These are phyloP conservation scores for Brassica balearica DNA, from an alignment of 441 rosid species.

Conservation along the genomic window DNA sequence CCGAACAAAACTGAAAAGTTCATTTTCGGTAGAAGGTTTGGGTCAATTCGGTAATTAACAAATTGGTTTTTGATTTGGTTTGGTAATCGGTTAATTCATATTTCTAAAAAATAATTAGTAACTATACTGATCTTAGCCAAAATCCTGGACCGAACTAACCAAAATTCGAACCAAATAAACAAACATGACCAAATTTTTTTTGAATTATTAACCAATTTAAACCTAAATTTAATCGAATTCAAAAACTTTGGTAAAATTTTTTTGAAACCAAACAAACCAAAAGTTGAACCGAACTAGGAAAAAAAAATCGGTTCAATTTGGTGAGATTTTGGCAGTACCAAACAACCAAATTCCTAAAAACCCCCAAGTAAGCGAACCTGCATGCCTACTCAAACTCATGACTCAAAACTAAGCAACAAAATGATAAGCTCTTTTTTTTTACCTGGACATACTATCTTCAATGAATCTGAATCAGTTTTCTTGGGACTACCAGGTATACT, in stretches of 20 bases:
- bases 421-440: neutral
- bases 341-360: neutral
- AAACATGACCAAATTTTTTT: neutral
- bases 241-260: neutral
- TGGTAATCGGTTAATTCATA: neutral
- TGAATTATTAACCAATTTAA: neutral
- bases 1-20: neutral
- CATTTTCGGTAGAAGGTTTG: too few species aligned
- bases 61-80: neutral
- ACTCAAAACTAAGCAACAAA: constrained; percentile 6
- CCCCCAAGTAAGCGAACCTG: neutral
- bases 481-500: constrained; percentile 63
- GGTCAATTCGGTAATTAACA: neutral
- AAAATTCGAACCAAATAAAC: too few species aligned
- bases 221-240: neutral
- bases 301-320: neutral
- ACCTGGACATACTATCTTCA: constrained; percentile 88
- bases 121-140: neutral
- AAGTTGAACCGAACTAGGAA: neutral
- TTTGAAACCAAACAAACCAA: neutral
- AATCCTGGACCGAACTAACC: neutral
- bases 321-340: neutral
- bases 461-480: constrained; percentile 59
- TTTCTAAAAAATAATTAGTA: neutral
- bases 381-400: neutral